Evolutionary conservation across 2,329 filamentous ascomycete genomes (phyloP), one percentile per base, ranked within the genome.

Genomic region (Setomelanomma holmii): DNA sequence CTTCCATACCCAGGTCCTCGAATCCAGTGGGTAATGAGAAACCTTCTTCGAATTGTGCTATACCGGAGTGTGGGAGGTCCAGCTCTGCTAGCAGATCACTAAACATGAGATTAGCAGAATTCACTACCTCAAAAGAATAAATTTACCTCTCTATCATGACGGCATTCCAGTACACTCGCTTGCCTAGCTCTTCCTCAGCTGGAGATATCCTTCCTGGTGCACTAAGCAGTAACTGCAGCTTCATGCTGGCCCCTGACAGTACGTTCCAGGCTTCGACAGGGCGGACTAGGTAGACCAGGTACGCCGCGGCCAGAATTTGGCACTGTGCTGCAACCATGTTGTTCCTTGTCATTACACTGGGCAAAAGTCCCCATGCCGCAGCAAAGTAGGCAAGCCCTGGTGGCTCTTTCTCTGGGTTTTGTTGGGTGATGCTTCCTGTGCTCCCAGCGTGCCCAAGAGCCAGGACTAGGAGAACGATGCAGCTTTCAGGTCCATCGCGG

Each of bases 221-320:
- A 76, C 89, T 90, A 38, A 93, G 81, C 24, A 93, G 80, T 19
- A 95, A 80, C 68, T 95, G 90, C 39, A 93, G 78, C 69, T 93
- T 95, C 66, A 89, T 90, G 72, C 89, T 91, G 3, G 89, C 89
- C 51, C 87, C 91, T 65, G 88, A 91, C 4, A 95, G 78, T 14
- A 93, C 76, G 40, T 84, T 93, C 90, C 90, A 95, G 0, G 90
- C 90, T 74, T 95, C 90, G 27, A 95, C 80, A 0, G 90, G 90
- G 11, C 90, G 84, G 8, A 93, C 90, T 10, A 93, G 79, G 65
- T 93, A 93, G 65, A 93, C 91, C 3, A 93, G 78, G 64, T 95
- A 95, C 14, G 90, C 90, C 8, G 90, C 89, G 2, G 90, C 89
- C 23, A 93, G 82, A 23, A 93, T 83, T 67, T 92, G 89, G 68